Conservation (phyloP, 345 rosid species). For the Rubroshorea leprosula region DNA sequence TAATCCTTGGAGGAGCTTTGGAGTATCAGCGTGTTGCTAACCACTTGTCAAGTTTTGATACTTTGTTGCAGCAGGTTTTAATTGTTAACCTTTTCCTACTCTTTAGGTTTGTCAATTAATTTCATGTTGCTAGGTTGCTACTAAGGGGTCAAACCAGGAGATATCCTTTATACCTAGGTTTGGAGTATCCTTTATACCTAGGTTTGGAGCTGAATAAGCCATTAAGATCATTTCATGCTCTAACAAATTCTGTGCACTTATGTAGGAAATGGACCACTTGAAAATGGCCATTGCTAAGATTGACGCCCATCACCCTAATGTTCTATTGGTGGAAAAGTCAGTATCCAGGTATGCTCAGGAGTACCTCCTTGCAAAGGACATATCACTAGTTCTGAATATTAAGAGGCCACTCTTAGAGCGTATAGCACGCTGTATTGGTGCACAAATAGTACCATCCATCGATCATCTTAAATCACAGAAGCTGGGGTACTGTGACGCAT, state of each 20-base stretch:
- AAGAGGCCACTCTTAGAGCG: slow-evolving; percentile 93
- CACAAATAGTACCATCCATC: slow-evolving; percentile 82
- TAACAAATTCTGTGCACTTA: slow-evolving; percentile 20
- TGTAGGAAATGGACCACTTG: slow-evolving; percentile 96
- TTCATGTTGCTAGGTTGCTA: slow-evolving; percentile 9
- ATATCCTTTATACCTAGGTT: slow-evolving; percentile 8
- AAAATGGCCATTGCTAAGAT: slow-evolving; percentile 98
- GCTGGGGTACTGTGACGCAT: slow-evolving; percentile 76
- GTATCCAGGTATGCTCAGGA: slow-evolving; percentile 94
- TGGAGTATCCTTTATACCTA: not conserved
- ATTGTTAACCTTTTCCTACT: slow-evolving; percentile 19
- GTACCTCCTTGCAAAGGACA: slow-evolving; percentile 83
- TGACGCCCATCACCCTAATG: slow-evolving; percentile 68
- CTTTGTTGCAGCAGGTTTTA: slow-evolving; percentile 84
- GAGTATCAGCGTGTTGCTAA: slow-evolving; percentile 91
- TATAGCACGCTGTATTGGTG: slow-evolving; percentile 92
- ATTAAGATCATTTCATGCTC: not conserved
- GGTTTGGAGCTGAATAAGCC: not conserved
- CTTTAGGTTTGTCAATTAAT: slow-evolving; percentile 15
- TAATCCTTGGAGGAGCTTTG: slow-evolving; percentile 89
- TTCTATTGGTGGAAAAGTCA: slow-evolving; percentile 94
- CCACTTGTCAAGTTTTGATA: slow-evolving; percentile 82
- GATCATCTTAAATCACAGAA: slow-evolving; percentile 85
- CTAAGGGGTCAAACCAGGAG: slow-evolving; percentile 10
- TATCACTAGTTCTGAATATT: slow-evolving; percentile 87